These are phyloP conservation scores for Gossypium sturtianum DNA, from an alignment of 345 rosid species.

Conservation along the genomic window DNA sequence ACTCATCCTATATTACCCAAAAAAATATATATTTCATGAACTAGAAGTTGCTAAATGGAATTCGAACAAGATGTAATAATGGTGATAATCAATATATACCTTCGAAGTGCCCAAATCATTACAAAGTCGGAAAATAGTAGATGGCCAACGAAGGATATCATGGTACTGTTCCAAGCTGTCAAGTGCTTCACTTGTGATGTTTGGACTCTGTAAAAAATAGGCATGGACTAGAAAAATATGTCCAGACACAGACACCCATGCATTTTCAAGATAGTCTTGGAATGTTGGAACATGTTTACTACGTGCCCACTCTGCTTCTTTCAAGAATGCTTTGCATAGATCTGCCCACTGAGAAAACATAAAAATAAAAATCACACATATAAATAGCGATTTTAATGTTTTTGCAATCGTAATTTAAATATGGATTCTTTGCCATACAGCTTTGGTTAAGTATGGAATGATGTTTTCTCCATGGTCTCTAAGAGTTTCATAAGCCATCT, in stretches of 20 bases:
- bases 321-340: slow-evolving; percentile 31
- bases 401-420: too few species aligned
- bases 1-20: slow-evolving; percentile 27
- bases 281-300: slow-evolving; percentile 22
- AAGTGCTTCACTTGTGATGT: slow-evolving; percentile 12
- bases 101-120: slow-evolving; percentile 39
- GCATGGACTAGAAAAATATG: slow-evolving; percentile 21
- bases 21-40: too few species aligned
- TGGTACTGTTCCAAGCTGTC: slow-evolving; percentile 19
- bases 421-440: slow-evolving; percentile 6
- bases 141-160: slow-evolving; percentile 26
- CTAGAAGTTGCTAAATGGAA: too few species aligned
- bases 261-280: slow-evolving; percentile 37
- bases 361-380: too few species aligned
- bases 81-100: slow-evolving; percentile 16
- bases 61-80: too few species aligned
- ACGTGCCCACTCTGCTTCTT: slow-evolving; percentile 37
- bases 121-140: slow-evolving; percentile 32
- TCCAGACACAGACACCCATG: slow-evolving; percentile 31
- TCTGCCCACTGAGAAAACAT: slow-evolving; percentile 35
- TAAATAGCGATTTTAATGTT: too few species aligned
- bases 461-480: slow-evolving; percentile 23
- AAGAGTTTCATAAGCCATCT: slow-evolving; percentile 35
- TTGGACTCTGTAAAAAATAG: slow-evolving; percentile 13
- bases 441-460: slow-evolving; percentile 26